A percentile compares a stretch with the other conserved stretches of the same genome.
These are phyloP conservation scores for Coelomomyces lativittatus DNA, from an alignment of 371 early-diverging fungal genomes.

Conservation along the genomic window DNA sequence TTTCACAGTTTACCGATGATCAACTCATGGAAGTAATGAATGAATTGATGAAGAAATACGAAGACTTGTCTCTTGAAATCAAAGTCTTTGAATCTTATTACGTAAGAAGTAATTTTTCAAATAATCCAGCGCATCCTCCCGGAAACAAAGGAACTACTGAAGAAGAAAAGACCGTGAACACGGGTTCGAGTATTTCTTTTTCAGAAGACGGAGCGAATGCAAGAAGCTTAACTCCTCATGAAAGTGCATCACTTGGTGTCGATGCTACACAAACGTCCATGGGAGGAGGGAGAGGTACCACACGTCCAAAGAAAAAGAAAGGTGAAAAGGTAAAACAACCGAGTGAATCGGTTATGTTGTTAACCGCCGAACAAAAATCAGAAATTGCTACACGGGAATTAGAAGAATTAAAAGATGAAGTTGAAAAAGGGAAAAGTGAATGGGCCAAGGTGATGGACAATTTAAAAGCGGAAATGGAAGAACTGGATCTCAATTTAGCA, in stretches of 20 bases:
- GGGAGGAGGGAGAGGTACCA: not conserved
- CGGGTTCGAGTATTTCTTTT: not conserved
- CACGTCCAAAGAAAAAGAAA: slow-evolving; percentile 11
- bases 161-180: slow-evolving; percentile 3
- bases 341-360: slow-evolving; percentile 3
- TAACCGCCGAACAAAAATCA: slow-evolving; percentile 25
- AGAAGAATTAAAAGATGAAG: slow-evolving; percentile 27
- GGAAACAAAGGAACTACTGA: not conserved
- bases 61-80: not conserved
- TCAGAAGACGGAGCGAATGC: not conserved
- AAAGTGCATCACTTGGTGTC: too few species aligned
- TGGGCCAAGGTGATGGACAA: slow-evolving; percentile 24
- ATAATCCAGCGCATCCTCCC: not conserved
- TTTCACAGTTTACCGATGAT: not conserved
- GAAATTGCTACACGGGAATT: slow-evolving; percentile 34
- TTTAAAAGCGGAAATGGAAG: slow-evolving; percentile 28
- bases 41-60: not conserved
- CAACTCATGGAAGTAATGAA: not conserved
- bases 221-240: too few species aligned
- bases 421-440: slow-evolving; percentile 21
- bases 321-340: slow-evolving; percentile 13
- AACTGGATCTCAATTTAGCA: slow-evolving; percentile 19
- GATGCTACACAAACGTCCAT: not conserved
- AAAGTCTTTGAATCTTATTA: not conserved
- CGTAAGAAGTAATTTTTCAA: not conserved